Conservation (phyloP, 176 grass and related monocot genomes). For the Aegilops longissima region DNA sequence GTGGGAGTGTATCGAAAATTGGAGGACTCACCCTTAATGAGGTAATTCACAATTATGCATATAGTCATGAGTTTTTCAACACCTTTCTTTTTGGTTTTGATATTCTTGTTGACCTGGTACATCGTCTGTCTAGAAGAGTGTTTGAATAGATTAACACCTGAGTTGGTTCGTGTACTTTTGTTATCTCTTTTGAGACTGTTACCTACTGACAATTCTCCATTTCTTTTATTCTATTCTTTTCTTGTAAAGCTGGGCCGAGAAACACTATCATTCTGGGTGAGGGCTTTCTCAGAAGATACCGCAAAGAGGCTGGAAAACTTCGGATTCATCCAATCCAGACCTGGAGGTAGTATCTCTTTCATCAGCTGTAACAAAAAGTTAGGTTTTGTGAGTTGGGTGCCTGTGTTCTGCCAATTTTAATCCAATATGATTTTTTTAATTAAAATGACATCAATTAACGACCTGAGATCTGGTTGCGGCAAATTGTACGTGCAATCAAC, state of each 20-base stretch:
- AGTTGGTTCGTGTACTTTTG: slow-evolving; percentile 3
- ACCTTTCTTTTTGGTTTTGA: neutral
- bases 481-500: neutral
- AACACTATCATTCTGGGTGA: slow-evolving; percentile 99
- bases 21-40: slow-evolving; percentile 95
- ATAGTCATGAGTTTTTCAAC: neutral
- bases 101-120: neutral
- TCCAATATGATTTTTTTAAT: slow-evolving; percentile 18
- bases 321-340: slow-evolving; percentile 98
- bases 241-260: slow-evolving; percentile 88
- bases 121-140: neutral
- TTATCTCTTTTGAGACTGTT: slow-evolving; percentile 7
- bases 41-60: slow-evolving; percentile 50
- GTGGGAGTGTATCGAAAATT: slow-evolving; percentile 99
- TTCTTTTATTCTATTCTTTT: slow-evolving; percentile 21
- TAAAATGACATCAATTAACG: slow-evolving; percentile 2
- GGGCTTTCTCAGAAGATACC: slow-evolving; percentile 98
- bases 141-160: neutral
- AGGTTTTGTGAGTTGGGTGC: slow-evolving; percentile 21
- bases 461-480: slow-evolving; percentile 4
- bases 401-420: slow-evolving; percentile 16
- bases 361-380: neutral
- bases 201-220: slow-evolving; percentile 24
- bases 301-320: slow-evolving; percentile 97
- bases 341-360: slow-evolving; percentile 77